A percentile compares a stretch with the other conserved stretches of the same genome.
These are phyloP conservation scores for Tricholoma bakamatsutake DNA, from an alignment of 768 basidiomycete species.

Conservation along the genomic window DNA sequence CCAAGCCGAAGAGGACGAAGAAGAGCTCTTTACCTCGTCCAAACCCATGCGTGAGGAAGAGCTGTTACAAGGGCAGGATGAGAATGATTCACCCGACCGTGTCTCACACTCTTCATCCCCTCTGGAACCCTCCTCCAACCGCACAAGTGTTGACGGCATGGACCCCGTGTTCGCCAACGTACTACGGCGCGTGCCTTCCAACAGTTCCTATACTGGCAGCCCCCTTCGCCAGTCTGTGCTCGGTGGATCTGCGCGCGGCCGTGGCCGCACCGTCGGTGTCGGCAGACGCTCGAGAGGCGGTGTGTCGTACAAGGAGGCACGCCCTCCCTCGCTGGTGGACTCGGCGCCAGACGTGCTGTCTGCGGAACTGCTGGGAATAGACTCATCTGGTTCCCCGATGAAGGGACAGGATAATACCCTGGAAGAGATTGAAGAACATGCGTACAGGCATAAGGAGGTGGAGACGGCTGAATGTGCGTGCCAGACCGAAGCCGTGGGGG, in stretches of 20 bases:
- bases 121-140: conserved; percentile 43
- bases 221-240: conserved; percentile 59
- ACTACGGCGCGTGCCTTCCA: conserved; percentile 52
- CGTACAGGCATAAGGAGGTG: conserved; percentile 32
- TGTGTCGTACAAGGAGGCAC: conserved; percentile 61
- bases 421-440: conserved; percentile 33
- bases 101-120: conserved; percentile 34
- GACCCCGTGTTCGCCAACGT: conserved; percentile 82
- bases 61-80: conserved; percentile 20
- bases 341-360: conserved; percentile 63
- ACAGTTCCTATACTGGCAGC: conserved; percentile 43
- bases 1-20: conserved; percentile 30
- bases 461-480: conserved; percentile 59
- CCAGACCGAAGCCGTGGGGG: conserved; percentile 50
- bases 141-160: conserved; percentile 79
- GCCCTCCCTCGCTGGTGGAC: conserved; percentile 66
- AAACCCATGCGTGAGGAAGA: conserved; percentile 16
- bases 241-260: conserved; percentile 43
- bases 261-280: conserved; percentile 22
- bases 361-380: conserved; percentile 48
- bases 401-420: conserved; percentile 29
- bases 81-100: conserved; percentile 16
- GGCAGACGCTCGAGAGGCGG: conserved; percentile 59
- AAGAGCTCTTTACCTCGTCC: conserved; percentile 30
- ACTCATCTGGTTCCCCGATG: conserved; percentile 32